Evolutionary conservation across 164 flowering plant species (phyloP).

Genomic region (Berberis thunbergii): DNA sequence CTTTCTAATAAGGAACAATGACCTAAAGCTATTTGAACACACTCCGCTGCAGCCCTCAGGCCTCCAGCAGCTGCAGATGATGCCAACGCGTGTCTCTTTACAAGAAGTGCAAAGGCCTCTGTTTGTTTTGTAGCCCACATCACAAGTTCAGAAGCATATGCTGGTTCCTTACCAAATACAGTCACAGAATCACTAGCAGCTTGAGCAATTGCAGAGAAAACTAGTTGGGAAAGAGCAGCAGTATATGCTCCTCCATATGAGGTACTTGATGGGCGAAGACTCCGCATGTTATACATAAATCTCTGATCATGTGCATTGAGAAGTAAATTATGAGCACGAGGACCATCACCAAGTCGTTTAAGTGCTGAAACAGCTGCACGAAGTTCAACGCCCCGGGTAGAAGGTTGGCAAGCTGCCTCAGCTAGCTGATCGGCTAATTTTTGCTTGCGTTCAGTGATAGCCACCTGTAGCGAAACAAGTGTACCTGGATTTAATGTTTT

Average conservation of each 20-base stretch:
- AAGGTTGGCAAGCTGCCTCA: conserved; percentile 87
- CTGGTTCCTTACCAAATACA: conserved; percentile 74
- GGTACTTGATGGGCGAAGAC: conserved; percentile 73
- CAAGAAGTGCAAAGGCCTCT: conserved; percentile 73
- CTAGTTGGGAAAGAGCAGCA: conserved; percentile 84
- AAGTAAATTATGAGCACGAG: conserved; percentile 78
- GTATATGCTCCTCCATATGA: conserved; percentile 90
- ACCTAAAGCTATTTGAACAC: conserved; percentile 89
- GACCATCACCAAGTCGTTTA: conserved; percentile 89
- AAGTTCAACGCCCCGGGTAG: conserved; percentile 82
- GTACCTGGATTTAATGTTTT: conserved; percentile 32
- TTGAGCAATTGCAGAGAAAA: conserved; percentile 90
- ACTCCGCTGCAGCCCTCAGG: conserved; percentile 86
- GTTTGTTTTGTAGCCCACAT: conserved; percentile 91
- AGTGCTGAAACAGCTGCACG: conserved; percentile 86
- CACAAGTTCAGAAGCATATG: conserved; percentile 86
- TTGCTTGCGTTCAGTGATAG: conserved; percentile 58
- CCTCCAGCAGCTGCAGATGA: conserved; percentile 97
- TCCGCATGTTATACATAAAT: conserved; percentile 63
- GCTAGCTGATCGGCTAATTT: conserved; percentile 85
- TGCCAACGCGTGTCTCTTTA: conserved; percentile 76
- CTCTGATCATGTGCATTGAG: conserved; percentile 77
- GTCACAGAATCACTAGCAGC: conserved; percentile 81
- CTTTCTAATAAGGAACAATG: conserved; percentile 87
- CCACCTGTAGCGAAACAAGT: conserved; percentile 38